A percentile compares a stretch with the other conserved stretches of the same genome.
These are phyloP conservation scores for Yamadazyma insecticola DNA, from an alignment of 805 yeast species.

Conservation along the genomic window DNA sequence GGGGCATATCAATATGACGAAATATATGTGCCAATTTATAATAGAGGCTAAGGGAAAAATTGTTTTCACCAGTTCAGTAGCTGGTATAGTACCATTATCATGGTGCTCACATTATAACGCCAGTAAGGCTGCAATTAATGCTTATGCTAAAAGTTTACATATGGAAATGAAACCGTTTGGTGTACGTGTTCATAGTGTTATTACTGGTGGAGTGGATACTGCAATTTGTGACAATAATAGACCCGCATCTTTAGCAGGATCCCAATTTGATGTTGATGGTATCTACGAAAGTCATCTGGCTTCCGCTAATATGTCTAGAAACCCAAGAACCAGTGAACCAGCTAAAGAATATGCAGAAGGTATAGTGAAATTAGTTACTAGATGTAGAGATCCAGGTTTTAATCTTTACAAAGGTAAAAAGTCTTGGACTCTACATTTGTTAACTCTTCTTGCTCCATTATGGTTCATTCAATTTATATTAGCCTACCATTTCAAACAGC, in stretches of 20 bases:
- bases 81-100: constrained; percentile 22
- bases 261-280: not conserved
- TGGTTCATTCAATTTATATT: constrained; percentile 19
- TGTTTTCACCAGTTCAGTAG: constrained; percentile 30
- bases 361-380: constrained; percentile 16
- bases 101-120: constrained; percentile 25
- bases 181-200: constrained; percentile 5
- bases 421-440: constrained; percentile 16
- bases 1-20: constrained; percentile 29
- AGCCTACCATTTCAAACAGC: constrained; percentile 21
- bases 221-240: not conserved
- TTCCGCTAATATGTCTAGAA: constrained; percentile 19
- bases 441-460: constrained; percentile 18
- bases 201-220: constrained; percentile 7
- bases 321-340: constrained; percentile 10
- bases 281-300: constrained; percentile 10
- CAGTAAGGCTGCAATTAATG: constrained; percentile 16
- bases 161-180: constrained; percentile 9
- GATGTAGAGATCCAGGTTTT: constrained; percentile 18
- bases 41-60: constrained; percentile 44
- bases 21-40: constrained; percentile 43
- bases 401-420: constrained; percentile 23
- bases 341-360: constrained; percentile 23
- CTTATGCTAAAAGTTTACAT: constrained; percentile 7
- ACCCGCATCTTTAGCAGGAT: not conserved